Evolutionary conservation across 1,284 basidiomycete species (phyloP).

Genomic region (Singerocomus inundabilis): DNA sequence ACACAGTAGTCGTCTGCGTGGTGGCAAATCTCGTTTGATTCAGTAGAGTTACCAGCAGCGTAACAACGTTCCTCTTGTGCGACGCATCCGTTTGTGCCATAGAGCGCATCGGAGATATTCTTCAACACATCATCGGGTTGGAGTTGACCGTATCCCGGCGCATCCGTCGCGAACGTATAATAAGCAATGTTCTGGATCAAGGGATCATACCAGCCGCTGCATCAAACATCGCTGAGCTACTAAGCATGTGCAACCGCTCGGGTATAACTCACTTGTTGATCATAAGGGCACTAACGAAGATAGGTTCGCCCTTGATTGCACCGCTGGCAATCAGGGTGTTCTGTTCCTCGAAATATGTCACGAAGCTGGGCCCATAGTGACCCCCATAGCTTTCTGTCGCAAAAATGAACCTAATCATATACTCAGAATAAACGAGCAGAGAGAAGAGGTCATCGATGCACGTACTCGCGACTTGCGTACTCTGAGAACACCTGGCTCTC

Average conservation of each 20-base stretch:
- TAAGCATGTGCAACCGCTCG: background rate
- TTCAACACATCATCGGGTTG: slow-evolving; percentile 46
- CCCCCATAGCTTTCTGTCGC: slow-evolving; percentile 69
- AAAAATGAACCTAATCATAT: slow-evolving; percentile 51
- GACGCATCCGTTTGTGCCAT: slow-evolving; percentile 47
- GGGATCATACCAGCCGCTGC: slow-evolving; percentile 66
- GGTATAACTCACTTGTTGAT: slow-evolving; percentile 46
- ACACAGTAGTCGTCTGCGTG: slow-evolving; percentile 59
- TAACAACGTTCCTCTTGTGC: slow-evolving; percentile 55
- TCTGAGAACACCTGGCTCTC: slow-evolving; percentile 59
- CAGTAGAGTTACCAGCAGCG: slow-evolving; percentile 44
- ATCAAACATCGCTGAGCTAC: background rate
- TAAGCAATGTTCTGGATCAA: slow-evolving; percentile 61
- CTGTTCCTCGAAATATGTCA: slow-evolving; percentile 65
- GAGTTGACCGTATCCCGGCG: slow-evolving; percentile 64
- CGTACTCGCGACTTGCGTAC: slow-evolving; percentile 56
- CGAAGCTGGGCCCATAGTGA: slow-evolving; percentile 64
- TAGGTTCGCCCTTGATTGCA: slow-evolving; percentile 42
- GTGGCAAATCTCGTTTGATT: slow-evolving; percentile 48
- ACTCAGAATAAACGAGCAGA: background rate
- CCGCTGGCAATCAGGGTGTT: slow-evolving; percentile 54
- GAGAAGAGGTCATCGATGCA: slow-evolving; percentile 1
- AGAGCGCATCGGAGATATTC: slow-evolving; percentile 49
- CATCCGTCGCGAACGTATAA: slow-evolving; percentile 56
- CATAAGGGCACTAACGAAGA: slow-evolving; percentile 48